Base-by-base conservation (phyloP, 257 asterid species). In the Ocimum tenuiflorum region DNA sequence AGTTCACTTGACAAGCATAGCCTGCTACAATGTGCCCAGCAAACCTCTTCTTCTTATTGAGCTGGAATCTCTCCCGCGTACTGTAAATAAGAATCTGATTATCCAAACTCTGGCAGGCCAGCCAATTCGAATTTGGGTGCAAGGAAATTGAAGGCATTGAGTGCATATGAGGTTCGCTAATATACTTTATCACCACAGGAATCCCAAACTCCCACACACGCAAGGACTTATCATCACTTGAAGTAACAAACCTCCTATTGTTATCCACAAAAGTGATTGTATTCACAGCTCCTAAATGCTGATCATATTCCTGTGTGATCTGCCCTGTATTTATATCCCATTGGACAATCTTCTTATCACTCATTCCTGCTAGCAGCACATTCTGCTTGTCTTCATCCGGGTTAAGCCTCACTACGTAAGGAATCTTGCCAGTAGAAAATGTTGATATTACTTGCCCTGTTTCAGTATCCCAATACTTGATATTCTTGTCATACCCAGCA, bases 331-430 rank as follows among this genome's bases (percentile, higher is more conserved):
- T 94, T 75, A 90, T 90, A 79, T 94, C 99, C 99, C 99, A 94
- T 70, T 94, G 99, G 45, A 94, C 99, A 65, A 90, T 94, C 85
- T 94, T 94, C 82, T 94, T 94, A 76, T 94, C 99, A 73, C 99
- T 94, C 97, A 90, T 94, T 54, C 99, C 99, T 0, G 99, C 99
- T 57, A 94, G 73, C 72, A 94, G 77, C 51, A 94, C 90, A 75
- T 88, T 94, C 91, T 94, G 99, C 80, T 90, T 94, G 83, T 94
- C 99, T 52, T 90, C 97, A 66, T 94, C 97, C 9, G 97, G 99
- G 63, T 94, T 90, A 43, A 90, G 95, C 85, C 92, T 90, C 71
- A 83, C 97, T 12, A 90, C 99, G 63, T 94, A 94, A 0, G 97
- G 99, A 70, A 86, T 68, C 81, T 90, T 90, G 75, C 97, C 97